Base-by-base conservation (phyloP, 2,329 filamentous ascomycete genomes). In the Alternaria atra region DNA sequence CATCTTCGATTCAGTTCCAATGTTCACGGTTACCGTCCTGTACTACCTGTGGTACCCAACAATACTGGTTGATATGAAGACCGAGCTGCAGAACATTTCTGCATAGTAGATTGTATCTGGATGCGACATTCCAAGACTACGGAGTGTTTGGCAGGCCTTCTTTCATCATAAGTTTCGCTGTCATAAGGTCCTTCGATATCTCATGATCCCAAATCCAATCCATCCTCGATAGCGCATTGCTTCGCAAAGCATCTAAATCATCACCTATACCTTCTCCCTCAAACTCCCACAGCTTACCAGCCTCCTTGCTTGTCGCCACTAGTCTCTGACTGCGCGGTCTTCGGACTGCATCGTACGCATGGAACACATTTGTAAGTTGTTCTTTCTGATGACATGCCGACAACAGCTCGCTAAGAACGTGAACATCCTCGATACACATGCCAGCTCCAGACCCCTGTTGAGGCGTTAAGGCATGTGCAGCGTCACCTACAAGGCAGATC, bases 351-450 rank as follows among this genome's bases (percentile, higher is more conserved):
- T 83, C 80, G 54, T 79, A 83, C 1, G 74, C 78, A 7, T 63
- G 35, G 44, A 82, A 81, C 0, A 76, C 79, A 17, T 60, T 71
- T 29, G 67, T 62, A 1, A 82, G 20, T 6, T 66, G 63, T 10
- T 53, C 7, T 3, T 47, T 64, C 0, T 50, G 52, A 2, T 52
- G 46, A 7, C 64, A 69, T 37, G 63, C 60, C 1, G 66, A 71
- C 15, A 85, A 61, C 4, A 84, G 55, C 7, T 73, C 70, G 7
- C 78, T 75, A 35, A 86, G 77, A 0, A 82, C 71, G 29, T 85
- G 79, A 1, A 79, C 82, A 56, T 87, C 86, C 69, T 88, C 86
- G 52, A 87, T 79, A 7, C 84, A 84, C 67, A 84, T 82, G n/a
- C 35, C 35, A n/a, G 35, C 35, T 3, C 35, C 35, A n/a, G 35